Evolutionary conservation across 2,329 filamentous ascomycete species (phyloP), one percentile per base, ranked within the genome.

Genomic region (Metarhizium album): DNA sequence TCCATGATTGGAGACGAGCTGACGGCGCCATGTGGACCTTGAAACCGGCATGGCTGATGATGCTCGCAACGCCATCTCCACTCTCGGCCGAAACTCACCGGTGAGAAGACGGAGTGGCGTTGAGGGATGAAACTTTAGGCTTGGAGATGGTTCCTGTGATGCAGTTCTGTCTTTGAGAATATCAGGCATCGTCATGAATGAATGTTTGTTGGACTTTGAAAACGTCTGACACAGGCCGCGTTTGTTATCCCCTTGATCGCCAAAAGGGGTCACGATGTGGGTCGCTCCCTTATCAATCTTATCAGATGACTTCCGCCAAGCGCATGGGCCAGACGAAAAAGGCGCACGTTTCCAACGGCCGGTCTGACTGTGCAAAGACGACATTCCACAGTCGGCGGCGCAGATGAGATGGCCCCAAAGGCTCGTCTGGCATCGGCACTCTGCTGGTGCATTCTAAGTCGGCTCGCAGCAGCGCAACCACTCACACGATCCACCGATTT

Each of bases 11-110:
- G 42, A 3, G 53, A 54, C 22, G 60, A 60, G 47, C 48, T 59
- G n/a, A 45, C 54, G 1, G 22, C 27, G 48, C 22, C 43, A 50
- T 6, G 48, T 20, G 5, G 52, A 55, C 4, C 46, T 18, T 53
- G 54, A 13, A 55, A 55, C 22, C 49, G 33, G 14, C 1, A 65
- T 66, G 62, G 60, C 64, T 2, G 61, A 65, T 47, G 55, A 64
- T 20, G 58, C 61, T 2, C 53, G 61, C 1, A 51, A 57, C 14
- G 51, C 55, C 33, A 56, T 63, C n/a, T 55, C 58, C 9, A 54
- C 49, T 42, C 48, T 66, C 37, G 45, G 52, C 33, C 53, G 45
- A 9, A 59, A 48, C n/a, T 55, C 50, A 18, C 20, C 27, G n/a
- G 35, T 55, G 23, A 49, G 49, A 3, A 56, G 59, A 20, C n/a